phyloP scores from a whole-genome alignment of 768 basidiomycete species.

The Megacollybia marginata region DNA sequence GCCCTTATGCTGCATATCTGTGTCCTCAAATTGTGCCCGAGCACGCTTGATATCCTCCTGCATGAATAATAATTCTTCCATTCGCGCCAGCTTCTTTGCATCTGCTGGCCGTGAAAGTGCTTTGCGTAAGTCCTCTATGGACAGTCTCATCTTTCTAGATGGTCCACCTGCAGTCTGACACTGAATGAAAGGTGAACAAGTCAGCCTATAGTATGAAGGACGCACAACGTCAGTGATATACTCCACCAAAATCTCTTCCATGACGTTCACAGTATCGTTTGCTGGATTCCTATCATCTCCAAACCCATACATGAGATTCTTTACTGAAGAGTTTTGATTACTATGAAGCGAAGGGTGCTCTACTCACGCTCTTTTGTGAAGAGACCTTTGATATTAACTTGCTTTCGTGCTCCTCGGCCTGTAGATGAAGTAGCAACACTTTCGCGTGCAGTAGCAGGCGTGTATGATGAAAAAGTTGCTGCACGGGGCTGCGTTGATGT shows the following conservation, averaged over 20 bases:
- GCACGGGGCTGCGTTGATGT: conserved; percentile 22
- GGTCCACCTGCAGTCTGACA: conserved; percentile 68
- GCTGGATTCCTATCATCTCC: conserved; percentile 88
- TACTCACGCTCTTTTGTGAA: conserved; percentile 77
- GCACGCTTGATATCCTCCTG: conserved; percentile 91
- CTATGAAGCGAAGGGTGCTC: conserved; percentile 6
- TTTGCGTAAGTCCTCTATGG: conserved; percentile 80
- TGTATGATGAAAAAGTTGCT: conserved; percentile 50
- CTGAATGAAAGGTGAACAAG: conserved; percentile 25
- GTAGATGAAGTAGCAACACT: conserved; percentile 31
- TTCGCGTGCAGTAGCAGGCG: conserved; percentile 46
- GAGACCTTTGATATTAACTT: conserved; percentile 63
- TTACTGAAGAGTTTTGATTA: conserved; percentile 40
- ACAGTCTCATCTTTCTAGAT: conserved; percentile 65
- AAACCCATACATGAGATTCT: conserved; percentile 88
- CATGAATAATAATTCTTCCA: conserved; percentile 91
- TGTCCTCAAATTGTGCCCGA: conserved; percentile 66
- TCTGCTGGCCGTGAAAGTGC: conserved; percentile 81
- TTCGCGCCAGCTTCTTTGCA: conserved; percentile 83
- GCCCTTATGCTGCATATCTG: conserved; percentile 31
- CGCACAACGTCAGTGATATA: conserved; percentile 78
- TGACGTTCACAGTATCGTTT: conserved; percentile 49
- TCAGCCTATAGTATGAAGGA: conserved; percentile 10
- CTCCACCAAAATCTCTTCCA: conserved; percentile 14
- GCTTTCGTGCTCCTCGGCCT: conserved; percentile 49